Evolutionary conservation across 208 protist species (phyloP), one percentile per base, ranked within the genome.

Genomic region (Paratrypanosoma confusum): DNA sequence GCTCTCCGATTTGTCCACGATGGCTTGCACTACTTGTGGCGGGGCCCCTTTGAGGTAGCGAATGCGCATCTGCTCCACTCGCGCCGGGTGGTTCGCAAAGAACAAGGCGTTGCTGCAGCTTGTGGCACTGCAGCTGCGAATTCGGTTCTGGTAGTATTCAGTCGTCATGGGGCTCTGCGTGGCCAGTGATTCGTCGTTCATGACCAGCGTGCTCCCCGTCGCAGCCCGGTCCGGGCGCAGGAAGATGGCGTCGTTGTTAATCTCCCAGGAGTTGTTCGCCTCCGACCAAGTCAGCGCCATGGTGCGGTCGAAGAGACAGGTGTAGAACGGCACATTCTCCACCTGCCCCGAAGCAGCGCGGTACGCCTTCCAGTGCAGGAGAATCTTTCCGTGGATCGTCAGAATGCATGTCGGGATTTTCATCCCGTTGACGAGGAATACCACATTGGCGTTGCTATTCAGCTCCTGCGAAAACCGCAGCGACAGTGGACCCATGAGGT

Each of bases 221-320:
- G n/a, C n/a, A n/a, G n/a, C n/a, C 16, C 56, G 65, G 44, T 92
- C 76, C 3, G 83, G 77, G 1, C 83, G 83, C 41, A 81, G 31
- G 58, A 80, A 72, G 24, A 92, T 33, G 70, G 87, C 81, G 41
- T 92, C 83, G 35, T 92, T 92, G 17, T 65, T 61, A 16, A 92
- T 68, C 13, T 31, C 31, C 69, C 69, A 82, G 28, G 41, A 17
- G 18, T 53, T 63, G 50, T 70, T 63, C 35, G 33, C 44, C 3
- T 61, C 52, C 23, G 52, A 32, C n/a, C n/a, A n/a, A 6, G 57
- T 54, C 14, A 88, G 32, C 1, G 70, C 35, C 21, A 92, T 38
- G 24, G 83, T 92, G 62, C 83, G 83, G 46, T 92, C 79, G 32
- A 89, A 81, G 51, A 86, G 82, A 45, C 57, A 64, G 20, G 72